Percentiles rank a stretch among this genome's conserved stretches.
Evolutionary conservation across 352 stramenopile species (phyloP).

Genomic region (Phytopythium ostracodes): DNA sequence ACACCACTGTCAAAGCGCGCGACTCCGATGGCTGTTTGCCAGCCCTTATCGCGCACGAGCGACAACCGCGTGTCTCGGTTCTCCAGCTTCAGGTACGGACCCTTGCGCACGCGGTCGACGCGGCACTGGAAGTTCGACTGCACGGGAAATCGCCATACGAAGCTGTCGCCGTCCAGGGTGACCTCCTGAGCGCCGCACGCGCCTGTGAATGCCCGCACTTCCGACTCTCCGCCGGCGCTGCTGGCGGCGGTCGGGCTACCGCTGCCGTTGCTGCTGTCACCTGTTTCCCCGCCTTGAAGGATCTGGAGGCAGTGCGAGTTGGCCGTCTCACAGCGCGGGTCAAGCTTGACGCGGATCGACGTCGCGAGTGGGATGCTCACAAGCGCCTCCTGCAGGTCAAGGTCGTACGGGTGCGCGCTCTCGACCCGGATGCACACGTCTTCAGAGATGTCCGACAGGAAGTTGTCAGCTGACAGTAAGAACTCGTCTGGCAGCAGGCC

Average conservation of each 20-base stretch:
- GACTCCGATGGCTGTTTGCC: constrained; percentile 86
- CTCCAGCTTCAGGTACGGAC: constrained; percentile 88
- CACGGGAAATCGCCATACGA: constrained; percentile 85
- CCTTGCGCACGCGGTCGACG: constrained; percentile 81
- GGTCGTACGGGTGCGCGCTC: constrained; percentile 75
- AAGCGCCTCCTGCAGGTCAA: constrained; percentile 74
- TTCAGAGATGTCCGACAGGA: constrained; percentile 80
- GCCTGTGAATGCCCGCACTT: constrained; percentile 83
- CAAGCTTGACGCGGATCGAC: constrained; percentile 78
- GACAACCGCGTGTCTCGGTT: constrained; percentile 78
- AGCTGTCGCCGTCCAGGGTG: constrained; percentile 82
- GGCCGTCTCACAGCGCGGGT: constrained; percentile 69
- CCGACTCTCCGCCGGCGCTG: constrained; percentile 51
- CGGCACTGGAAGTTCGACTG: constrained; percentile 89
- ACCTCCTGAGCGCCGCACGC: constrained; percentile 80
- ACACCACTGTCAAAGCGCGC: constrained; percentile 81
- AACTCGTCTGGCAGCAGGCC: constrained; percentile 72
- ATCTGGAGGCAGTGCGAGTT: constrained; percentile 89
- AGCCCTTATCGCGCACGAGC: constrained; percentile 84
- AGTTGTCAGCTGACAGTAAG: constrained; percentile 86
- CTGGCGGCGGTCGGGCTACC: constrained; percentile 10
- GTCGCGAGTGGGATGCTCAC: constrained; percentile 81
- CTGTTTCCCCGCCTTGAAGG: constrained; percentile 55
- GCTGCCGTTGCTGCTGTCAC: constrained; percentile 10
- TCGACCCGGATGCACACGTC: constrained; percentile 80